phyloP scores from a whole-genome alignment of 1,284 basidiomycete genomes.

The Papiliotrema laurentii region DNA sequence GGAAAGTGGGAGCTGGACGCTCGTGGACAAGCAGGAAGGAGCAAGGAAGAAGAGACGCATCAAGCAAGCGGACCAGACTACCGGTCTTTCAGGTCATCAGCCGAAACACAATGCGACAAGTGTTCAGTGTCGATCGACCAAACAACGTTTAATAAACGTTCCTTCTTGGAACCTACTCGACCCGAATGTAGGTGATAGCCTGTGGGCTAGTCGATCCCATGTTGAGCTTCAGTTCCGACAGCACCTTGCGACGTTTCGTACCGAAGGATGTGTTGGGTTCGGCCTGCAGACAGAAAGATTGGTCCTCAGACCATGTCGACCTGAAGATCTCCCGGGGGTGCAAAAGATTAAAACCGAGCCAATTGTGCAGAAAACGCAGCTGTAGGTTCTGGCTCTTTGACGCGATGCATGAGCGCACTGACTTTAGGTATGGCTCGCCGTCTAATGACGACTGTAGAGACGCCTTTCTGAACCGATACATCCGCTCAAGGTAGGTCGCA shows the following conservation, averaged over 20 bases:
- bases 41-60: too few species aligned
- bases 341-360: constrained; percentile 44
- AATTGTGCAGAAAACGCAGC: constrained; percentile 40
- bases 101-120: too few species aligned
- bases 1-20: too few species aligned
- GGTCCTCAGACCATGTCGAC: constrained; percentile 27
- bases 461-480: constrained; percentile 33
- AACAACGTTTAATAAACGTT: too few species aligned
- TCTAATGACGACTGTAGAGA: constrained; percentile 27
- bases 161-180: too few species aligned
- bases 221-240: not conserved
- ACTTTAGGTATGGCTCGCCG: constrained; percentile 33
- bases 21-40: too few species aligned
- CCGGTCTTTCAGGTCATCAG: too few species aligned
- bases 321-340: constrained; percentile 32
- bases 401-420: too few species aligned
- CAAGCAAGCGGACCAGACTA: too few species aligned
- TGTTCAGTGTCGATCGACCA: too few species aligned
- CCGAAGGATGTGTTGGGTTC: constrained; percentile 17
- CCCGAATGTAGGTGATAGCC: too few species aligned
- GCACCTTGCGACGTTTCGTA: not conserved
- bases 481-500: constrained; percentile 21
- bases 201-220: too few species aligned
- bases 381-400: constrained; percentile 19
- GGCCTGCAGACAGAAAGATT: constrained; percentile 32